Percentiles rank a stretch among this genome's conserved stretches.
phyloP scores from a whole-genome alignment of 2,329 filamentous ascomycete species.

The Claviceps sorghi region DNA sequence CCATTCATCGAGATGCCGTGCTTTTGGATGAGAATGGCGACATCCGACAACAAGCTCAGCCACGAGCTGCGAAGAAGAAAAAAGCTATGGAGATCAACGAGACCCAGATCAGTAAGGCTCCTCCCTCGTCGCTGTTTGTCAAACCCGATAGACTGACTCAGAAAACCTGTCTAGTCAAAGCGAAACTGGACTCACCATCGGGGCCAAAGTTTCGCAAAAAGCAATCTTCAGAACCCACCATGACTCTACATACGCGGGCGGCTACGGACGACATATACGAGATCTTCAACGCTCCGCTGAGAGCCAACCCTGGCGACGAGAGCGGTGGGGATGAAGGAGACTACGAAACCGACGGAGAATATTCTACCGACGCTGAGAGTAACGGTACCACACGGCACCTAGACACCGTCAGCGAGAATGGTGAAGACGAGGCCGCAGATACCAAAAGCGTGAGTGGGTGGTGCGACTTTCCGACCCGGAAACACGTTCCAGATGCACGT shows the following conservation, averaged over 20 bases:
- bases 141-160: constrained; percentile 9
- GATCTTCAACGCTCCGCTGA: constrained; percentile 73
- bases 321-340: constrained; percentile 45
- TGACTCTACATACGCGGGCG: constrained; percentile 91
- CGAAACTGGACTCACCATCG: constrained; percentile 80
- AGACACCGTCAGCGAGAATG: constrained; percentile 24
- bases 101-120: constrained; percentile 69
- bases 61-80: constrained; percentile 47
- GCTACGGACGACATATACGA: constrained; percentile 96
- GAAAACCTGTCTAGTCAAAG: constrained; percentile 56
- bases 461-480: constrained; percentile 72
- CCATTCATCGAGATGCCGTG: constrained; percentile 28
- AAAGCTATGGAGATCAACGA: constrained; percentile 78
- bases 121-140: background rate
- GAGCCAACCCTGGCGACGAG: constrained; percentile 20
- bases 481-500: constrained; percentile 45
- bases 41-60: constrained; percentile 28
- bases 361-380: constrained; percentile 76
- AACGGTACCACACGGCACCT: constrained; percentile 63
- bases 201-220: constrained; percentile 73
- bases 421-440: constrained; percentile 37
- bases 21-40: constrained; percentile 47
- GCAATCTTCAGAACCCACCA: constrained; percentile 68
- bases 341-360: constrained; percentile 59
- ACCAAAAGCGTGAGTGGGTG: constrained; percentile 61